Percentiles rank a stretch among this genome's conserved stretches.
phyloP scores from a whole-genome alignment of 208 protist genomes.

The Acanthamoeba triangularis region DNA sequence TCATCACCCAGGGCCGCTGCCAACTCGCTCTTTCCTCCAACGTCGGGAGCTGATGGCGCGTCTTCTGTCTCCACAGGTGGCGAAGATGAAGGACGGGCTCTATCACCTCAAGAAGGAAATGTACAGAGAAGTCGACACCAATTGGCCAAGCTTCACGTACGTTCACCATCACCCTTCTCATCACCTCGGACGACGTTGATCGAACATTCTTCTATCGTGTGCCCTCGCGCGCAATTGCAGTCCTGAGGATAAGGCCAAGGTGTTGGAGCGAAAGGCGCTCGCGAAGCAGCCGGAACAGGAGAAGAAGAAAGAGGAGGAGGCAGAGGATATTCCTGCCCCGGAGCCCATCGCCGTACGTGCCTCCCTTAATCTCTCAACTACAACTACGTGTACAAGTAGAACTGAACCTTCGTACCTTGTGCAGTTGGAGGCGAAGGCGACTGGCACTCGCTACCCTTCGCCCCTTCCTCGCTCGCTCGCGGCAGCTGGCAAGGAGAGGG shows the following conservation, averaged over 20 bases:
- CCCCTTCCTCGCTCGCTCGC: constrained; percentile 18
- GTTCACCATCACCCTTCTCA: background rate
- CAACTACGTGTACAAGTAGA: background rate
- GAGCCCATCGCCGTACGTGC: constrained; percentile 9
- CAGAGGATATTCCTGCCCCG: constrained; percentile 19
- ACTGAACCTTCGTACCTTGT: background rate
- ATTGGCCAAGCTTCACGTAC: constrained; percentile 41
- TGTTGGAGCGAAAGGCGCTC: background rate
- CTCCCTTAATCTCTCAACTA: background rate
- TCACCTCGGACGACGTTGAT: background rate
- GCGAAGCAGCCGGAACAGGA: constrained; percentile 16
- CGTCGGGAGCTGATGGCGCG: background rate
- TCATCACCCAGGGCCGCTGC: background rate
- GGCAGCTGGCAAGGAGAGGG: background rate
- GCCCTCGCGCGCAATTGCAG: background rate
- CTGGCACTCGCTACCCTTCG: constrained; percentile 1
- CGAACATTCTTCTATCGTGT: background rate
- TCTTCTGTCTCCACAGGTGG: background rate
- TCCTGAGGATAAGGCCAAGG: constrained; percentile 11
- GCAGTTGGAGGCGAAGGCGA: constrained; percentile 18
- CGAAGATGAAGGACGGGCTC: constrained; percentile 26
- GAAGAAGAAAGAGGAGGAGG: constrained; percentile 25
- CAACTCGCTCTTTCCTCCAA: background rate
- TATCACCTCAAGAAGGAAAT: constrained; percentile 56
- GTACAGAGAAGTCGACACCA: constrained; percentile 61